phyloP scores from a whole-genome alignment of 177 flowering plant genomes.

The Vitis hybrid region DNA sequence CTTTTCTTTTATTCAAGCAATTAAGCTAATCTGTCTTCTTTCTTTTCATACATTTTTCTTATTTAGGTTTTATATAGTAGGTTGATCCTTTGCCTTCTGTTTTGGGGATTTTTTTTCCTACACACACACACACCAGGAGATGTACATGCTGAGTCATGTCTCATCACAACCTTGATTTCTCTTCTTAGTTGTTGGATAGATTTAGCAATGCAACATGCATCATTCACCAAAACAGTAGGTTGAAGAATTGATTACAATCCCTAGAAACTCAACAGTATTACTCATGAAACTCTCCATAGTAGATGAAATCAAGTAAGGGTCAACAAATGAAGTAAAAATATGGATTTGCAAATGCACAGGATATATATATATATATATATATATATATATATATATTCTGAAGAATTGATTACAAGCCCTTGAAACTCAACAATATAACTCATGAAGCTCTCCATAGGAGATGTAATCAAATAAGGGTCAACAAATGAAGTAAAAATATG shows the following conservation, averaged over 20 bases:
- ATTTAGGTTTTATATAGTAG: neutral
- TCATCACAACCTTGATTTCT: neutral
- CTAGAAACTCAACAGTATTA: neutral
- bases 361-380: neutral
- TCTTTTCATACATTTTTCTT: neutral
- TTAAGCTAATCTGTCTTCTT: no score
- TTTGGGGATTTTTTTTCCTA: neutral
- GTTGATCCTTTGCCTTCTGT: neutral
- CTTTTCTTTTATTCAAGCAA: no score
- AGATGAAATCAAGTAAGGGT: no score
- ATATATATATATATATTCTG: neutral
- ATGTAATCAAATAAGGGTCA: no score
- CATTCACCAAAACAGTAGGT: neutral
- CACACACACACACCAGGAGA: neutral
- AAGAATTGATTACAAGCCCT: neutral
- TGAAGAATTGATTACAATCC: neutral
- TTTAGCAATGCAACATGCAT: slow-evolving; percentile 3
- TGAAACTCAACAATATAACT: neutral
- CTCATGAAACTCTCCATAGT: neutral
- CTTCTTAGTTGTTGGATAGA: neutral
- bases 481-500: neutral
- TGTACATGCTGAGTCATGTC: neutral
- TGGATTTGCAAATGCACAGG: neutral
- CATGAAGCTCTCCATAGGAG: neutral
- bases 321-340: no score